Evolutionary conservation across 495 filamentous ascomycete genomes (phyloP), one percentile per base, ranked within the genome.

Genomic region (Massariosphaeria phaeospora): DNA sequence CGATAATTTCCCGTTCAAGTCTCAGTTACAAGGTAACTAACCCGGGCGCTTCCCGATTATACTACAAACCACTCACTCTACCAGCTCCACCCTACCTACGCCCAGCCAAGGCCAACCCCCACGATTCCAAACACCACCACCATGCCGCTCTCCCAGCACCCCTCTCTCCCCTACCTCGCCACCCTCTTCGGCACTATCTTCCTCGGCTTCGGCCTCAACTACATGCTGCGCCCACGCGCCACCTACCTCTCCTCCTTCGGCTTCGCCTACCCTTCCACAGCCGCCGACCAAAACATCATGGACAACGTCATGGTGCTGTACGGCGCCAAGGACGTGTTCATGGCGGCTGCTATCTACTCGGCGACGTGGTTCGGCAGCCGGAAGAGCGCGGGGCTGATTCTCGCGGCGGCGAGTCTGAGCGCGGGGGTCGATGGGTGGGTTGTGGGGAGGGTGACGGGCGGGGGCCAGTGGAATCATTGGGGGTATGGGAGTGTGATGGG

Each of bases 381-480:
- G 7, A 71, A 70, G 57, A 67, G 72, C 0, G 53, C 75, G 21
- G 76, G 76, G 3, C 72, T 68, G 70, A 75, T 72, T 13, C 40
- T 79, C 39, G 55, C 78, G 27, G 70, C 73, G 3, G 67, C 50
- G 12, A 71, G 71, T 54, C 66, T 55, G 13, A 70, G 77, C 10
- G 76, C 76, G 11, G 63, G 66, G 40, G 72, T 61, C 5, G 77
- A 82, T 69, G 78, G 79, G 0, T 42, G 48, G 9, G 66, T 79
- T 1, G 61, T 59, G 34, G 51, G 47, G 29, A 75, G 72, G 29
- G 70, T 66, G 57, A 63, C 31, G 4, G 73, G 72, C 9, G 55
- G 66, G 24, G 77, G 76, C 18, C 61, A 79, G 56, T 75, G 74
- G 77, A 73, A 70, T 62, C 79, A 81, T 60, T 82, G 76, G 76